Base-by-base conservation (phyloP, 805 yeast genomes). In the Sugiyamaella americana region DNA sequence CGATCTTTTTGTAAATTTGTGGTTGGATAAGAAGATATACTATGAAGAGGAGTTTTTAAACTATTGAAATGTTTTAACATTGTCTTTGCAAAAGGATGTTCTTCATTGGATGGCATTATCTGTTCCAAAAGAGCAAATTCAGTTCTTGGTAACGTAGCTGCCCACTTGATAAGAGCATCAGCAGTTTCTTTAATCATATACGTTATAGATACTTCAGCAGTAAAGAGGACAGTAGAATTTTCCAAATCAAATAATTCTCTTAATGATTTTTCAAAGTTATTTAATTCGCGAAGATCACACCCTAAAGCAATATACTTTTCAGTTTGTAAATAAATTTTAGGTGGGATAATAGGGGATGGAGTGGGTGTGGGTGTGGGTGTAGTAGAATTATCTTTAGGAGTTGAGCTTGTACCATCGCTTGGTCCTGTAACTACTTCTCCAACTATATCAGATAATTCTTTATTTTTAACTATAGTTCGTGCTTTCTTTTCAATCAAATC, bases 191-290 rank as follows among this genome's bases (percentile, higher is more conserved):
- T 80, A 34, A 72, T 68, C 93, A 86, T 85, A 60, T 85, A 86
- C 0, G 91, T 88, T 46, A 86, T 64, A 0, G 94, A 84, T 3
- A 86, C 94, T 60, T 85, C 95, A 1, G 94, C 91, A 35, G 87
- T 71, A 58, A 82, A 86, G 2, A 85, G 70, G 40, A 58, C 47
- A 13, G 51, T 41, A 13, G 54, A 36, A n/a, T 48, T 43, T 5
- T 49, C 48, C 4, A 44, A 42, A 5, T 51, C 45, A 24, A 48
- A 51, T 24, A 56, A 41, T 5, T 44, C 16, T 10, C 49, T 34
- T n/a, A 65, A 43, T 1, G 62, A 53, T 23, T 50, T 57, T 19
- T 43, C 58, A 37, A 59, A 50, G 17, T 63, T 51, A 49, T 75
- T 80, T 4, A 71, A 54, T 1, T 54, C 54, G 44, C 82, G 77